A percentile compares a stretch with the other conserved stretches of the same genome.
Evolutionary conservation across 495 filamentous ascomycete species (phyloP).

Genomic region (Xylaria scruposa): DNA sequence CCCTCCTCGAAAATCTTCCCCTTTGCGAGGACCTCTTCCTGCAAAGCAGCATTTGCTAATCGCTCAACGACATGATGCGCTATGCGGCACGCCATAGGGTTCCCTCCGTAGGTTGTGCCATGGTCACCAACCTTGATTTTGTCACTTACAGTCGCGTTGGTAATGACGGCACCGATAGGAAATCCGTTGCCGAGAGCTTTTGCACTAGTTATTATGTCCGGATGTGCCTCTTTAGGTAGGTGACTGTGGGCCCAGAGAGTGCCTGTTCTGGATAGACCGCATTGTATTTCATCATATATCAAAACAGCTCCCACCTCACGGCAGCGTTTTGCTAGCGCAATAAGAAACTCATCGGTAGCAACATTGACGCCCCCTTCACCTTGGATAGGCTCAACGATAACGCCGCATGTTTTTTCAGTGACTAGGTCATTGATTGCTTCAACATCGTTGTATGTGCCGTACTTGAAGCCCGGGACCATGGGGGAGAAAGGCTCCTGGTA

Average conservation of each 20-base stretch:
- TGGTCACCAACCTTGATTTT: conserved; percentile 92
- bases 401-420: conserved; percentile 85
- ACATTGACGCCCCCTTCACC: conserved; percentile 93
- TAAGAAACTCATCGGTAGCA: conserved; percentile 80
- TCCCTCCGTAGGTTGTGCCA: conserved; percentile 96
- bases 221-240: conserved; percentile 80
- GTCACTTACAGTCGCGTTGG: conserved; percentile 75
- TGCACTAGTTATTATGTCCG: conserved; percentile 90
- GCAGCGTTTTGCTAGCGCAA: conserved; percentile 78
- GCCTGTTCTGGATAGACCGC: conserved; percentile 86
- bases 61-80: conserved; percentile 84
- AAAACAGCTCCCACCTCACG: conserved; percentile 86
- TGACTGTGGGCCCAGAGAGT: conserved; percentile 83
- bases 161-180: conserved; percentile 90
- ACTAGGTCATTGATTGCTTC: conserved; percentile 71
- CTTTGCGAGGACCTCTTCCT: conserved; percentile 68
- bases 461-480: conserved; percentile 92
- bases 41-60: conserved; percentile 69
- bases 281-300: conserved; percentile 97
- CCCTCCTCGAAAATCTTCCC: conserved; percentile 66
- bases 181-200: conserved; percentile 97
- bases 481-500: conserved; percentile 95
- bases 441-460: conserved; percentile 85
- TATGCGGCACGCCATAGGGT: conserved; percentile 84
- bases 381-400: conserved; percentile 98